Base-by-base conservation (phyloP, 768 basidiomycete genomes). In the Pleurotus djamor region DNA sequence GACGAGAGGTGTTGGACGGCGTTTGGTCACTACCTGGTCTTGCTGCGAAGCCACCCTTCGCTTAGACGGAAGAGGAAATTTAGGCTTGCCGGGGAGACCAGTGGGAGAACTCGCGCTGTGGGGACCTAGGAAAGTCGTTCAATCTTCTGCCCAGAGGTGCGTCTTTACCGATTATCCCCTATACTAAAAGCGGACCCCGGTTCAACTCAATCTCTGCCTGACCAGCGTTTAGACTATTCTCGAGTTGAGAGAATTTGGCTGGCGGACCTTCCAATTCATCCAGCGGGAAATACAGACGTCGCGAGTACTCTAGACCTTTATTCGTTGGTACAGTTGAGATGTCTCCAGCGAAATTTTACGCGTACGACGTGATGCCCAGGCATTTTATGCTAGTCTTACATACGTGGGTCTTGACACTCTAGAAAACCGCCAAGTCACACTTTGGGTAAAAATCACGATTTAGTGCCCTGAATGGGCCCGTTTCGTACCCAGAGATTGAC, bases 331-430 rank as follows among this genome's bases (percentile, higher is more conserved):
- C 75, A 10, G 88, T 89, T 12, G 78, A 83, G 32, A 56, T 64
- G 14, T 63, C 69, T 1, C 73, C 76, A 14, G 74, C 77, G 1
- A 52, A 62, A 8, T 71, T 77, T 65, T n/a, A n/a, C n/a, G n/a
- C n/a, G n/a, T 67, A 67, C 34, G 82, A 92, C 63, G 75, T 76
- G 17, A 91, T 91, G 88, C 90, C 91, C 16, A 91, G 89, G 89
- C n/a, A 13, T 57, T 56, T 28, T 12, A 38, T 17, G 28, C 44
- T 50, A 8, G 13, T 52, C 50, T 36, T 61, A 36, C 13, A 34
- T 37, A n/a, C n/a, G n/a, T n/a, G n/a, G n/a, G n/a, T n/a, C n/a
- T n/a, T n/a, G n/a, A n/a, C n/a, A n/a, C n/a, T n/a, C n/a, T n/a
- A n/a, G n/a, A n/a, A n/a, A n/a, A n/a, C n/a, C n/a, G n/a, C n/a